phyloP scores from a whole-genome alignment of 306 rosid genomes.

The Alnus glutinosa region DNA sequence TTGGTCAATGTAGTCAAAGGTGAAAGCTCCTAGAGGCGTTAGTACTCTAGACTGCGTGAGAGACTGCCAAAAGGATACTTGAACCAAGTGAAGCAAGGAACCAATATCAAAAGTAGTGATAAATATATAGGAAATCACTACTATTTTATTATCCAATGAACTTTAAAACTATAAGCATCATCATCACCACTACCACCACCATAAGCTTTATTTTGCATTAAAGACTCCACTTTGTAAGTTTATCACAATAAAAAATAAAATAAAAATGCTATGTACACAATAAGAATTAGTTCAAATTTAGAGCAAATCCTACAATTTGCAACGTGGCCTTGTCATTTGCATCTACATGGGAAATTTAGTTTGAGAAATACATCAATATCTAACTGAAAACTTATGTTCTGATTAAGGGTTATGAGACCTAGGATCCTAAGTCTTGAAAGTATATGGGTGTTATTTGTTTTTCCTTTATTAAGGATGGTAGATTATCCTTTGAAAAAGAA shows the following conservation, averaged over 20 bases:
- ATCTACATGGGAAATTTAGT: background rate
- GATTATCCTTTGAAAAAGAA: background rate
- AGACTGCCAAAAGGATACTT: background rate
- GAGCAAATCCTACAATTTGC: background rate
- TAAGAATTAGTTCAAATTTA: background rate
- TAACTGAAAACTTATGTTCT: background rate
- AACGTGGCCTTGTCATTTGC: background rate
- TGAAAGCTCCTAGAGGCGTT: background rate
- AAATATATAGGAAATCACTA: background rate
- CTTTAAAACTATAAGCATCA: background rate
- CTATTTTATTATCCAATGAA: background rate
- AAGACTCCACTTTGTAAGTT: background rate
- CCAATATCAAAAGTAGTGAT: background rate
- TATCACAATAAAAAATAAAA: background rate
- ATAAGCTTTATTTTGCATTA: background rate
- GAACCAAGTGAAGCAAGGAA: background rate
- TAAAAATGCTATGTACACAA: background rate
- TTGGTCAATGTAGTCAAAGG: background rate
- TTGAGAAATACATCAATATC: no score
- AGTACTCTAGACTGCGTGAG: background rate
- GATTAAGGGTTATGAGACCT: background rate
- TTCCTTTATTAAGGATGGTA: background rate
- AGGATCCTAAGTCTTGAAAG: background rate
- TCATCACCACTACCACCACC: background rate
- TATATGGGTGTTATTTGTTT: no score